Base-by-base conservation (phyloP, 495 filamentous ascomycete genomes). In the Lichenothelia convexa region DNA sequence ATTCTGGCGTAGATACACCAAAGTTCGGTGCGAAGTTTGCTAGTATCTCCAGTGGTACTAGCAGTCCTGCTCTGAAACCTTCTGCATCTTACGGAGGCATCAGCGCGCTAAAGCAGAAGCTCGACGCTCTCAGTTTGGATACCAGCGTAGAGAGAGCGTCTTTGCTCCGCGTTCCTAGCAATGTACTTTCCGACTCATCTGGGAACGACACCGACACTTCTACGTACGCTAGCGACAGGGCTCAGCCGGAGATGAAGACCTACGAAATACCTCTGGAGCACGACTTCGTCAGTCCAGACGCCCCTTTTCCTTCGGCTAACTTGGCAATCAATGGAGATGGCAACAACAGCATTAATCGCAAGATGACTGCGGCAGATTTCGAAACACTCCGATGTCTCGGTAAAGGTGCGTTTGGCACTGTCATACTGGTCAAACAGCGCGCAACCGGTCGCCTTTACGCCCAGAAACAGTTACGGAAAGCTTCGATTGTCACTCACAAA, bases 381-480 rank as follows among this genome's bases (percentile, higher is more conserved):
- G 75, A 87, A 43, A 72, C 79, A 22, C 55, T 97, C n/a, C 76
- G 80, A n/a, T 94, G 87, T 52, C 73, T 97, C 23, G 89, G 89
- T 19, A 97, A 95, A 50, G 89, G 89, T 41, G 80, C 86, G 3
- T 97, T 82, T 52, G 89, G 89, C 15, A 93, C 85, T 2, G 89
- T 97, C 11, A 52, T 93, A 30, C 67, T 97, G 8, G 89, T 97
- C 42, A 87, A 82, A 50, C 85, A 97, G 53, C 70, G 65, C 24
- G 51, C 72, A 15, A 94, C 86, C 1, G 86, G 86, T 13, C 79
- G 83, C 30, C 71, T 97, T 3, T 97, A 80, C 50, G 91, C 89
- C 1, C 89, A 97, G 63, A 97, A 97, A 61, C 91, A 95, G 61
- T 86, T 97, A 59, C 81, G 84, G 50, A 97, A 97, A 54, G 89